Conservation (phyloP, 331 rosid genomes). For the Arachis monticola region DNA sequence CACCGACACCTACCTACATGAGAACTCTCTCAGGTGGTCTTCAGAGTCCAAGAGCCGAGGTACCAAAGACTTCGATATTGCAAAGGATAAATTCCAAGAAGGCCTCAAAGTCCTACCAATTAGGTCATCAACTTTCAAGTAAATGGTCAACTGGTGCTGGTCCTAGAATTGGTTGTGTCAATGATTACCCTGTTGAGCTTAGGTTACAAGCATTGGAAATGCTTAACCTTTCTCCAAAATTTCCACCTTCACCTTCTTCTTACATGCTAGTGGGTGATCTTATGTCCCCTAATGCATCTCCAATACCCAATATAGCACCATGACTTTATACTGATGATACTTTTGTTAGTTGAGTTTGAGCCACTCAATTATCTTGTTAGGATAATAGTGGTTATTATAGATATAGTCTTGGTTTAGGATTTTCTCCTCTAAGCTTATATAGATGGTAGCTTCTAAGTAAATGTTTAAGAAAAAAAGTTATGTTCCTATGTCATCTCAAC, state of each 20-base stretch:
- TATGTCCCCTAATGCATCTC: constrained; percentile 45
- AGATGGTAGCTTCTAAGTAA: constrained; percentile 17
- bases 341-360: constrained; percentile 40
- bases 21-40: constrained; percentile 96
- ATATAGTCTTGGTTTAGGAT: constrained; percentile 24
- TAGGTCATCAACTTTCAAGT: constrained; percentile 76
- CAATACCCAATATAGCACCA: constrained; percentile 22
- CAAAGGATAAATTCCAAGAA: constrained; percentile 91
- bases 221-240: constrained; percentile 71
- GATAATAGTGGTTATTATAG: constrained; percentile 15
- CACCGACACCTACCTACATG: constrained; percentile 42
- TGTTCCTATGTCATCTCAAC: constrained; percentile 36
- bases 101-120: constrained; percentile 71
- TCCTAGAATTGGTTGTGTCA: constrained; percentile 96
- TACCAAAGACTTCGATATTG: constrained; percentile 69
- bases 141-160: constrained; percentile 96
- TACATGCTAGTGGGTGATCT: constrained; percentile 42
- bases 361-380: constrained; percentile 11
- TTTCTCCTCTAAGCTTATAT: not conserved
- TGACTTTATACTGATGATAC: constrained; percentile 31
- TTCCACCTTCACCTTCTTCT: constrained; percentile 63
- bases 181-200: constrained; percentile 86
- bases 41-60: constrained; percentile 86
- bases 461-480: constrained; percentile 13
- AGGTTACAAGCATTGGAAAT: constrained; percentile 87